Evolutionary conservation across 2,329 filamentous ascomycete species (phyloP).

Genomic region (Exophiala aquamarina): DNA sequence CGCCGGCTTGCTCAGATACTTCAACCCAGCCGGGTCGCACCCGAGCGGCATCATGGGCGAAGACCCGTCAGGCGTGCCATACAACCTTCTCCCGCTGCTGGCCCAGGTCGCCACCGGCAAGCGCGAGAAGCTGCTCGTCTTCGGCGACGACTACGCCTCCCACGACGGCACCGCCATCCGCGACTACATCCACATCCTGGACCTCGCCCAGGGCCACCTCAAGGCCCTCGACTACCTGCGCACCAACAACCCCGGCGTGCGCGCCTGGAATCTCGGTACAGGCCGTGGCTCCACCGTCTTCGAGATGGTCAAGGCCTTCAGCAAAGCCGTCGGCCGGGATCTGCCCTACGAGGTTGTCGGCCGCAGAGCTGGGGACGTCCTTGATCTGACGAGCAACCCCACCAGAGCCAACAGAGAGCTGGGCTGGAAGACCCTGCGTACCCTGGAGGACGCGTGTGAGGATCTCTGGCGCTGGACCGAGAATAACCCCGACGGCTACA

Average conservation of each 20-base stretch:
- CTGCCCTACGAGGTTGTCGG: conserved; percentile 83
- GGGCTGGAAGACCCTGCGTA: conserved; percentile 85
- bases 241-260: conserved; percentile 79
- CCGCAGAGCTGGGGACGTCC: conserved; percentile 82
- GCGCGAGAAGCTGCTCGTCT: conserved; percentile 89
- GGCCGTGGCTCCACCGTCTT: conserved; percentile 94
- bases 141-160: conserved; percentile 89
- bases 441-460: conserved; percentile 87
- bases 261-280: conserved; percentile 95
- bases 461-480: conserved; percentile 96
- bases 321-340: conserved; percentile 77
- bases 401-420: conserved; percentile 84
- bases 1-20: conserved; percentile 89
- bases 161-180: conserved; percentile 91
- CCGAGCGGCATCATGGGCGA: conserved; percentile 97
- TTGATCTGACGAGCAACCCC: conserved; percentile 92
- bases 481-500: conserved; percentile 95
- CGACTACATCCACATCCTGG: conserved; percentile 96
- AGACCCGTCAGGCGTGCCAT: conserved; percentile 92
- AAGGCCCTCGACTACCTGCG: conserved; percentile 88
- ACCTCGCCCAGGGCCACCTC: conserved; percentile 82
- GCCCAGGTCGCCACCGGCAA: conserved; percentile 96
- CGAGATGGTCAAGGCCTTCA: conserved; percentile 96
- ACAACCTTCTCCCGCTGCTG: conserved; percentile 90
- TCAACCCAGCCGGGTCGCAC: conserved; percentile 94